Conservation (phyloP, 305 asterid genomes). For the Galium porrigens region DNA sequence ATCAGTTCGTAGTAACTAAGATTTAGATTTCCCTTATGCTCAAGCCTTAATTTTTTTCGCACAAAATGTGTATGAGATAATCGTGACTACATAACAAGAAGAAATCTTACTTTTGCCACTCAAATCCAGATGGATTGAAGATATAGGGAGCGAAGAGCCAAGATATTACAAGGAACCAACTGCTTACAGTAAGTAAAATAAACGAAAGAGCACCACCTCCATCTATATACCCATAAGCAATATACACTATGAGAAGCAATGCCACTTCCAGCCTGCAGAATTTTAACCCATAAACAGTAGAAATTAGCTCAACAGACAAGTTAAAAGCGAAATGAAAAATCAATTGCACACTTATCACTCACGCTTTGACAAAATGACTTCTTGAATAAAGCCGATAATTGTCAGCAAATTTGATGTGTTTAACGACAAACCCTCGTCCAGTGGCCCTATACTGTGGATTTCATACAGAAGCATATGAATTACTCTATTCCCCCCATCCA, state of each 20-base stretch:
- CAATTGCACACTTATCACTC: constrained; percentile 24
- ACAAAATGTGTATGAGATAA: not conserved
- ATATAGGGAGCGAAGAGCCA: constrained; percentile 97
- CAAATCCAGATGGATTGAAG: constrained; percentile 97
- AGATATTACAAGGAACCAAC: constrained; percentile 95
- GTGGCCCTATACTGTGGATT: constrained; percentile 75
- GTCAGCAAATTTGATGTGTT: constrained; percentile 90
- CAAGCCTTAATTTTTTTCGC: not conserved
- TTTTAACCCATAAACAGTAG: constrained; percentile 9
- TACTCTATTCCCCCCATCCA: not conserved
- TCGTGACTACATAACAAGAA: not conserved
- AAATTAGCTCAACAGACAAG: not conserved
- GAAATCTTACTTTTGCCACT: constrained; percentile 85
- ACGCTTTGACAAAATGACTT: constrained; percentile 99
- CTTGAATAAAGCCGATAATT: constrained; percentile 89
- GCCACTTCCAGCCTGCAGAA: constrained; percentile 85
- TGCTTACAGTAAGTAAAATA: constrained; percentile 67
- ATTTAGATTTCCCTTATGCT: not conserved
- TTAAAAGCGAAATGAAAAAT: not conserved
- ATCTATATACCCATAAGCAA: constrained; percentile 60
- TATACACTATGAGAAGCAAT: constrained; percentile 74
- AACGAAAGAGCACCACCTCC: constrained; percentile 54
- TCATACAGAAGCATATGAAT: not conserved
- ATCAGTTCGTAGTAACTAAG: not conserved
- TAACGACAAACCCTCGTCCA: constrained; percentile 96